Evolutionary conservation across 2,329 filamentous ascomycete genomes (phyloP).

Genomic region (Amesomyces nigricolor): DNA sequence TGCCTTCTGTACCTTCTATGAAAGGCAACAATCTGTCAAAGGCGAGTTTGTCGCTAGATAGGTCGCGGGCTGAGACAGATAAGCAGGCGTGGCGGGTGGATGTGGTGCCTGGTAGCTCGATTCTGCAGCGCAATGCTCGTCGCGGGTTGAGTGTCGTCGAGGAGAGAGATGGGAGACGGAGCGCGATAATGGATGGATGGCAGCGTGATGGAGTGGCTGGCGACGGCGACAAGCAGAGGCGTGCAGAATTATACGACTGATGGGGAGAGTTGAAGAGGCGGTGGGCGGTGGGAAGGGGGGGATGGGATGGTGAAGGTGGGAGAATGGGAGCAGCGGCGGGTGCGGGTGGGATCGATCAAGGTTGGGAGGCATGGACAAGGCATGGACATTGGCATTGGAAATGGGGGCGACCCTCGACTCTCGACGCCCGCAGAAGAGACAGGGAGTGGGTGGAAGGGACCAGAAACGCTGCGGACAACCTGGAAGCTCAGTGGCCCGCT

Average conservation of each 20-base stretch:
- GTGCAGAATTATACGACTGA: conserved; percentile 26
- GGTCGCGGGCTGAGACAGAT: conserved; percentile 9
- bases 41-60: neutral
- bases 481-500: conserved; percentile 13
- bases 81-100: conserved; percentile 10
- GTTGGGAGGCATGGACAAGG: too few relatives aligned
- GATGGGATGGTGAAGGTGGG: conserved; percentile 3
- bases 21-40: too few relatives aligned
- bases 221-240: conserved; percentile 20
- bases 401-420: conserved; percentile 10
- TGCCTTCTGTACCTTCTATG: neutral
- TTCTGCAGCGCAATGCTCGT: conserved; percentile 17
- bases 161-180: neutral
- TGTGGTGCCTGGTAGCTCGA: conserved; percentile 17
- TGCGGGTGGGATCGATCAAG: conserved; percentile 7
- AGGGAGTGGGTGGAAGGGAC: conserved; percentile 25
- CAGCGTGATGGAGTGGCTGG: conserved; percentile 7
- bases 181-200: neutral
- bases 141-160: conserved; percentile 8
- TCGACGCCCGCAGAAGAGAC: conserved; percentile 17
- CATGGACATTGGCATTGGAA: neutral
- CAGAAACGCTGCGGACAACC: conserved; percentile 21
- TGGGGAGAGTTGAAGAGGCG: conserved; percentile 17
- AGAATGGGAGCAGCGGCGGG: conserved; percentile 8
- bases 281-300: conserved; percentile 15